Evolutionary conservation across 2,329 filamentous ascomycete genomes (phyloP).

Genomic region (Talaromyces albobiverticillius): DNA sequence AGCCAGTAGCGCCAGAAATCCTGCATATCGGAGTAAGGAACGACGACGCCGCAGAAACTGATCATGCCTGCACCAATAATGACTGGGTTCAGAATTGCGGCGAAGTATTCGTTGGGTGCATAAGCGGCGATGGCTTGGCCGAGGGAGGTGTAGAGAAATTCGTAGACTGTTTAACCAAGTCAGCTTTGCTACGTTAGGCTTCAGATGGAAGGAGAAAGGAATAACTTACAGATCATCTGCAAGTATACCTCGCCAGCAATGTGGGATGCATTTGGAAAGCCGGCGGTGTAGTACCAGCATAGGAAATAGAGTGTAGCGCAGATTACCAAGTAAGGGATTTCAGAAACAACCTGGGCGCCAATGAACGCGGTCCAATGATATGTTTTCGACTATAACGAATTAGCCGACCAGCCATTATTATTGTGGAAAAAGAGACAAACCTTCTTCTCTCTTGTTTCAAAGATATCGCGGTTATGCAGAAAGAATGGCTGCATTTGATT

Average conservation of each 20-base stretch:
- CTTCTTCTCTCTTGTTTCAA: slow-evolving; percentile 59
- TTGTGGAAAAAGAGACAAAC: slow-evolving; percentile 17
- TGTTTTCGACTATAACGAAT: slow-evolving; percentile 48
- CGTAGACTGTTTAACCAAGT: slow-evolving; percentile 33
- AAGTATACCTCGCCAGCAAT: slow-evolving; percentile 38
- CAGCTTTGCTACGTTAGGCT: too few relatives aligned
- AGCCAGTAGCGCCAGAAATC: slow-evolving; percentile 45
- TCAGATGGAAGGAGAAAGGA: background rate
- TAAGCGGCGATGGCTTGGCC: slow-evolving; percentile 57
- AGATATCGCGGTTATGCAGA: slow-evolving; percentile 56
- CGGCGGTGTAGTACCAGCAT: slow-evolving; percentile 60
- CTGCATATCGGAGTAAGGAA: slow-evolving; percentile 36
- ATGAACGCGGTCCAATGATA: slow-evolving; percentile 61
- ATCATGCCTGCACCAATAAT: slow-evolving; percentile 47
- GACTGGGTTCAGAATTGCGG: slow-evolving; percentile 57
- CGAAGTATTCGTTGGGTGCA: slow-evolving; percentile 60
- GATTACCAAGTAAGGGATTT: slow-evolving; percentile 46
- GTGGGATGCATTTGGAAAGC: slow-evolving; percentile 34
- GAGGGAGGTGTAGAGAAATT: slow-evolving; percentile 42
- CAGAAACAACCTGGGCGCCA: slow-evolving; percentile 49
- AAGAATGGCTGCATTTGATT: slow-evolving; percentile 61
- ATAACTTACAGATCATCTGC: slow-evolving; percentile 36
- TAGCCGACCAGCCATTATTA: too few relatives aligned
- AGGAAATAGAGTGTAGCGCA: slow-evolving; percentile 47
- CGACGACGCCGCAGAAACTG: slow-evolving; percentile 39